Evolutionary conservation across 2,329 filamentous ascomycete species (phyloP).

Genomic region (Coniochaeta ligniaria): DNA sequence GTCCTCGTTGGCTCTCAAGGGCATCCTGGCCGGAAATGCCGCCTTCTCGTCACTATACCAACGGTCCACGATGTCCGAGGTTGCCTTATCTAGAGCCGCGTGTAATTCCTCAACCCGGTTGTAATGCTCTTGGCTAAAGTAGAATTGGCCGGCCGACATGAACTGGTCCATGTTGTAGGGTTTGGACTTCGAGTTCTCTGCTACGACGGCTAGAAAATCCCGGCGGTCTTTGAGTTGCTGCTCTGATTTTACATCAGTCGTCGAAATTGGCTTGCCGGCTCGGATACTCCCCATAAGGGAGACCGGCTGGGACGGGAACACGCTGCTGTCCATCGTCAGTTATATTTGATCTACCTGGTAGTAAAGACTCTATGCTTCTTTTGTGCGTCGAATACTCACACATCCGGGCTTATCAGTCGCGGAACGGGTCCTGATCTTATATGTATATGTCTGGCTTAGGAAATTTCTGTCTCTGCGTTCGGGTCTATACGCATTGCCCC

Average conservation of each 20-base stretch:
- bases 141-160: not conserved
- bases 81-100: not conserved
- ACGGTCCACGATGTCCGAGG: slow-evolving; percentile 1
- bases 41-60: slow-evolving; percentile 3
- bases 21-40: not conserved
- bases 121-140: not conserved
- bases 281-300: not conserved
- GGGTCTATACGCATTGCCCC: no score
- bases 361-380: no score
- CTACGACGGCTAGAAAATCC: not conserved
- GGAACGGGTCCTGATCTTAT: no score
- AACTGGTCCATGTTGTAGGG: not conserved
- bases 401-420: no score
- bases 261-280: not conserved
- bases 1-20: not conserved
- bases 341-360: not conserved
- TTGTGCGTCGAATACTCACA: no score
- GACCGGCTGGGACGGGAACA: not conserved
- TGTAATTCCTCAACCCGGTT: not conserved
- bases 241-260: not conserved
- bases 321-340: not conserved
- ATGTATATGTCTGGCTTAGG: no score
- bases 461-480: no score
- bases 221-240: not conserved
- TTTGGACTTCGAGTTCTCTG: not conserved